phyloP scores from a whole-genome alignment of 2,329 filamentous ascomycete species.

The Fusarium pseudocircinatum region DNA sequence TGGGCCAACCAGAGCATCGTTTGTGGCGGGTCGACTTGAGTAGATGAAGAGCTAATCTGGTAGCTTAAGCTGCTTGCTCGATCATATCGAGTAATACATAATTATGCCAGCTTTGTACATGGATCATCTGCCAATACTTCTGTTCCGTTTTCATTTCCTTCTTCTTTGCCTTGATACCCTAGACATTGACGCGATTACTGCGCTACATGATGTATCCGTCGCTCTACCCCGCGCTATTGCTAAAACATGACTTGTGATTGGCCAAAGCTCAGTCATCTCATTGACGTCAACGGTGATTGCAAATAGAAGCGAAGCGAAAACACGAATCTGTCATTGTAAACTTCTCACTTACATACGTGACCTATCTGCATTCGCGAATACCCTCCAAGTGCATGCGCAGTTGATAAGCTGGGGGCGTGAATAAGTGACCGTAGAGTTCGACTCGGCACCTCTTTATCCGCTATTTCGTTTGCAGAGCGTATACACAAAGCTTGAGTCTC shows the following conservation, averaged over 20 bases:
- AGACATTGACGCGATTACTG: conserved; percentile 30
- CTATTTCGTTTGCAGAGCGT: not conserved
- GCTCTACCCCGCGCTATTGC: conserved; percentile 38
- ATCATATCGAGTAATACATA: conserved; percentile 36
- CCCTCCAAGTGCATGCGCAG: not conserved
- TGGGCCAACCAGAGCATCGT: conserved; percentile 5
- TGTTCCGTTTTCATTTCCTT: not conserved
- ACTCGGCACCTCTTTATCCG: not conserved
- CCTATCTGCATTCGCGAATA: not conserved
- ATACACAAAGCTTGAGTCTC: not conserved
- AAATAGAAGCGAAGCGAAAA: conserved; percentile 6
- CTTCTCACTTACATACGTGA: not conserved
- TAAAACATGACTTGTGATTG: conserved; percentile 41
- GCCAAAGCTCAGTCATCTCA: conserved; percentile 29
- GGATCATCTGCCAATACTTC: not conserved
- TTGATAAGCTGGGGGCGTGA: not conserved
- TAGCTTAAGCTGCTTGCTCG: conserved; percentile 20
- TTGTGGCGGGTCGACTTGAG: not conserved
- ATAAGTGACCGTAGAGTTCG: not conserved
- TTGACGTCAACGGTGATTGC: conserved; percentile 36
- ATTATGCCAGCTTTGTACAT: not conserved
- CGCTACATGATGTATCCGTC: conserved; percentile 28
- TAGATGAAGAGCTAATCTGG: conserved; percentile 23
- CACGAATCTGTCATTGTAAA: conserved; percentile 10
- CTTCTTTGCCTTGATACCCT: not conserved